Evolutionary conservation across 352 stramenopile species (phyloP).

Genomic region (Blastocystis sp.): DNA sequence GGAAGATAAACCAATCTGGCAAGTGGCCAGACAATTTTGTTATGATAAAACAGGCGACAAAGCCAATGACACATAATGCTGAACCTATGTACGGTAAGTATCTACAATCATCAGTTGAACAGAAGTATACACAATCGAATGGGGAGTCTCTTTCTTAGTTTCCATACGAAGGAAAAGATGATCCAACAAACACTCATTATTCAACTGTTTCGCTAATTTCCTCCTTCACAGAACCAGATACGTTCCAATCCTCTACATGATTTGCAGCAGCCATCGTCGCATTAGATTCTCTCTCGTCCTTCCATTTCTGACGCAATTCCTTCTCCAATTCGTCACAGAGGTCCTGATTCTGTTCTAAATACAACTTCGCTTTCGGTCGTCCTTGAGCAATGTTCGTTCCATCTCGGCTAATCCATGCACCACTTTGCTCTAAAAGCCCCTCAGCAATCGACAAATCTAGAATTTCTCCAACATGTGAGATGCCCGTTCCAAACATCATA

Average conservation of each 20-base stretch:
- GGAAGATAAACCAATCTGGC: conserved; percentile 40
- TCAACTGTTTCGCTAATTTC: background rate
- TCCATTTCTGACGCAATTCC: conserved; percentile 38
- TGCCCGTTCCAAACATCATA: conserved; percentile 90
- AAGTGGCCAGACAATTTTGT: background rate
- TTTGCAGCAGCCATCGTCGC: background rate
- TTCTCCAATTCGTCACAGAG: conserved; percentile 66
- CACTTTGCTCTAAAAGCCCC: conserved; percentile 62
- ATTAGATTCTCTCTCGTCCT: conserved; percentile 13
- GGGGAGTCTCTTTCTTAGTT: background rate
- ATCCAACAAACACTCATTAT: background rate
- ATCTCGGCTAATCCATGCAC: conserved; percentile 59
- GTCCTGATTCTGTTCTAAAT: conserved; percentile 68
- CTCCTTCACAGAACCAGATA: background rate
- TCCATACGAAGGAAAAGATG: background rate
- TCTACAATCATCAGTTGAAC: background rate
- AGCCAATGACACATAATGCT: background rate
- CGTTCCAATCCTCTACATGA: background rate
- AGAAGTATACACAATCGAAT: background rate
- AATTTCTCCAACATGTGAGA: conserved; percentile 77
- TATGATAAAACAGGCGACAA: conserved; percentile 30
- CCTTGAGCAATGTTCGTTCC: conserved; percentile 72
- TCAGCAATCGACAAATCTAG: conserved; percentile 68
- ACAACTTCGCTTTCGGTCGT: conserved; percentile 68
- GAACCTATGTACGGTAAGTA: conserved; percentile 22